A percentile compares a stretch with the other conserved stretches of the same genome.
Evolutionary conservation across 2,329 filamentous ascomycete genomes (phyloP).

Genomic region (Epichloe gansuensis): DNA sequence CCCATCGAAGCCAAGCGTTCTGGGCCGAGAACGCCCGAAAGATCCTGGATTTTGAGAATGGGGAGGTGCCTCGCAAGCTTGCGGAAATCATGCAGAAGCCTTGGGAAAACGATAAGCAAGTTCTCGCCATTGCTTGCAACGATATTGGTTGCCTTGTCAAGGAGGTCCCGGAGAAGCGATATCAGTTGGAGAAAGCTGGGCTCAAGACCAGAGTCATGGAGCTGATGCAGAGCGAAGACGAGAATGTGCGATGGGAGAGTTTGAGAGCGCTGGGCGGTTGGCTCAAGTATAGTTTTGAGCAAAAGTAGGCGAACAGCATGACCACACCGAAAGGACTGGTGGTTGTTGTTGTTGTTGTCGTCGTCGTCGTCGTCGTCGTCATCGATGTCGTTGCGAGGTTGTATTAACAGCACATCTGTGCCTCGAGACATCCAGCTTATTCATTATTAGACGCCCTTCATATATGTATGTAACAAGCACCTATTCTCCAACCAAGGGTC

Average conservation of each 20-base stretch:
- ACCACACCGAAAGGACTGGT: too few relatives aligned
- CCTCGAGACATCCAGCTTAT: not conserved
- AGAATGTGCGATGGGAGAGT: constrained; percentile 86
- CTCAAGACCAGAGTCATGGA: constrained; percentile 85
- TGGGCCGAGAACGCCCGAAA: constrained; percentile 85
- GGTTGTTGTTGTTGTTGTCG: too few relatives aligned
- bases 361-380: too few relatives aligned
- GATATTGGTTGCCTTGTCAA: constrained; percentile 82
- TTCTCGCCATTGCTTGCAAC: constrained; percentile 85
- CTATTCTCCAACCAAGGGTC: not conserved
- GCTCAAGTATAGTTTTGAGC: constrained; percentile 53
- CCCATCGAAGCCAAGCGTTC: constrained; percentile 75
- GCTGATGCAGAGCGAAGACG: constrained; percentile 80
- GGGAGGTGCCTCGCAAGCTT: constrained; percentile 65
- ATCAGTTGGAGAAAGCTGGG: constrained; percentile 68
- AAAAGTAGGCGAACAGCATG: constrained; percentile 11
- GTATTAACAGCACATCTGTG: not conserved
- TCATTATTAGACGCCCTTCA: not conserved
- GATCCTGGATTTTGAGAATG: constrained; percentile 75
- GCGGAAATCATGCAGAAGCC: constrained; percentile 67
- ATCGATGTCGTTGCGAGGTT: not conserved
- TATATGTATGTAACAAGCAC: not conserved
- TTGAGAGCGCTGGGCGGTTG: constrained; percentile 63
- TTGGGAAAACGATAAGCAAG: constrained; percentile 75
- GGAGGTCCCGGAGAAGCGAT: constrained; percentile 75